A percentile compares a stretch with the other conserved stretches of the same genome.
phyloP scores from a whole-genome alignment of 768 basidiomycete genomes.

The Hydnum rufescens region DNA sequence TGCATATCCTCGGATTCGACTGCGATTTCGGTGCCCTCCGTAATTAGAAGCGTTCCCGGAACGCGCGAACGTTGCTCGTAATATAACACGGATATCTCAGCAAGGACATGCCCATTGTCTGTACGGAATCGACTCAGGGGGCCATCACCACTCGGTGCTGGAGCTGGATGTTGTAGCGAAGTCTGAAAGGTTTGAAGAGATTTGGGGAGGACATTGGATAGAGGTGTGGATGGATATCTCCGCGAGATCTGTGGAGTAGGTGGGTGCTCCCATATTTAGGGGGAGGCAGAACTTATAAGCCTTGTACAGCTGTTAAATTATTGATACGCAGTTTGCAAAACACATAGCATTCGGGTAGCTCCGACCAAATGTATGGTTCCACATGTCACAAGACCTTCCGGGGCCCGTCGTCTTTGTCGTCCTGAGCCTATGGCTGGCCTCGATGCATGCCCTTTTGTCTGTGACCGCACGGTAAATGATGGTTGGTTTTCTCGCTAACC shows the following conservation, averaged over 20 bases:
- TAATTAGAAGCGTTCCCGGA: conserved; percentile 32
- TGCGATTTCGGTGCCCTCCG: conserved; percentile 38
- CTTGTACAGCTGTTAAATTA: too few species aligned
- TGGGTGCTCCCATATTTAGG: too few species aligned
- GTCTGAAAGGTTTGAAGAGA: conserved; percentile 18
- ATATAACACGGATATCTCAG: conserved; percentile 6
- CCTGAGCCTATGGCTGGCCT: too few species aligned
- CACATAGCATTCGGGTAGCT: too few species aligned
- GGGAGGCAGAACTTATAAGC: too few species aligned
- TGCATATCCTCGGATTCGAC: conserved; percentile 8
- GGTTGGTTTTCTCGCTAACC: too few species aligned
- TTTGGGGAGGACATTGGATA: neutral
- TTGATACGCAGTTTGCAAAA: too few species aligned
- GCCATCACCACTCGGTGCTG: conserved; percentile 34
- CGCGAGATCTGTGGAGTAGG: neutral
- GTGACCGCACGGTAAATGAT: too few species aligned
- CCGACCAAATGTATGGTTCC: too few species aligned
- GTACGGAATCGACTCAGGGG: conserved; percentile 29
- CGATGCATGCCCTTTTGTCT: too few species aligned
- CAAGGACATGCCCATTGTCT: conserved; percentile 12
- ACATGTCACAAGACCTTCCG: too few species aligned
- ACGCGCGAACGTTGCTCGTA: conserved; percentile 13
- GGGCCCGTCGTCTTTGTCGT: too few species aligned
- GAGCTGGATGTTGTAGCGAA: conserved; percentile 17
- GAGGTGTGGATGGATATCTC: neutral